phyloP scores from a whole-genome alignment of 306 rosid genomes.

The Aeschynomene evenia region DNA sequence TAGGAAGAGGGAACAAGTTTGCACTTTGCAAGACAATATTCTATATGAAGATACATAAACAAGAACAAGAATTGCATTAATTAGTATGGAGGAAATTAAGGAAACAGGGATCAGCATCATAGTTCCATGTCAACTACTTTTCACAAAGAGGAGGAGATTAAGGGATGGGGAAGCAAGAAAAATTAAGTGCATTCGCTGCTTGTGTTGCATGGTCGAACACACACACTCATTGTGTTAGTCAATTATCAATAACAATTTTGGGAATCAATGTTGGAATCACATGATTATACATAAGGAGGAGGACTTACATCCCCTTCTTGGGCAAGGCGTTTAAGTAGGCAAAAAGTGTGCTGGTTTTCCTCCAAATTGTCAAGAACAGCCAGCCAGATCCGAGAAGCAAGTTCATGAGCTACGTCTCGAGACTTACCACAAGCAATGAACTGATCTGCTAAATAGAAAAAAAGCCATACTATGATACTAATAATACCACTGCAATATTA shows the following conservation, averaged over 20 bases:
- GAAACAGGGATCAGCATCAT: neutral
- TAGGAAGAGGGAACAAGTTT: neutral
- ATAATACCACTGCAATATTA: too few relatives aligned
- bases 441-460: constrained; percentile 55
- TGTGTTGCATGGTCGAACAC: neutral
- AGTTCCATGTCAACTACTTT: neutral
- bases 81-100: neutral
- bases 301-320: constrained; percentile 72
- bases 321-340: constrained; percentile 65
- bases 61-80: neutral
- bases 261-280: neutral
- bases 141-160: neutral
- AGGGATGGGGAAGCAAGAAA: neutral
- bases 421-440: constrained; percentile 77
- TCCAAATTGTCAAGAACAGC: constrained; percentile 75
- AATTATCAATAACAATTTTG: neutral
- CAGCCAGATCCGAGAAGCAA: constrained; percentile 72
- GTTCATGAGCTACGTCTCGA: constrained; percentile 63
- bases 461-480: too few relatives aligned
- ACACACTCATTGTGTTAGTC: neutral
- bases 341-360: constrained; percentile 56
- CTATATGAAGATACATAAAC: neutral
- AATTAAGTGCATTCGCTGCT: neutral
- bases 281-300: neutral
- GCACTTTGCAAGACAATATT: neutral